phyloP scores from a whole-genome alignment of 164 flowering plant species.

The Macadamia tetraphylla region DNA sequence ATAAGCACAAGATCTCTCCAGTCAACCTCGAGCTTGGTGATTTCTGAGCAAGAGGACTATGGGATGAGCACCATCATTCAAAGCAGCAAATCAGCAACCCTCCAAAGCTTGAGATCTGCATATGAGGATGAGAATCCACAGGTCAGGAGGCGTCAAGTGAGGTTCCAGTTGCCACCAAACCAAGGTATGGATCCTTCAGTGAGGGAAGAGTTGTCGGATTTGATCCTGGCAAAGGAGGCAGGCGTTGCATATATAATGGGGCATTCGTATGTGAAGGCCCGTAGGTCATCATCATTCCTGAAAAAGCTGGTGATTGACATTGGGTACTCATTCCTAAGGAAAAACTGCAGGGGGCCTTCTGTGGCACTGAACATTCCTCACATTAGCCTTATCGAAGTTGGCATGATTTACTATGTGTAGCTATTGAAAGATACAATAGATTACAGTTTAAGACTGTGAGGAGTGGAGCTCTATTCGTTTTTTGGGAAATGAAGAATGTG shows the following conservation, averaged over 20 bases:
- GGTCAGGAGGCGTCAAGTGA: slow-evolving; percentile 28
- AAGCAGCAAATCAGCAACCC: slow-evolving; percentile 33
- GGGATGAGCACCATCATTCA: slow-evolving; percentile 8
- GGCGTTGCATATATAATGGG: slow-evolving; percentile 52
- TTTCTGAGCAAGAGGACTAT: slow-evolving; percentile 19
- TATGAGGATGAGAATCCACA: slow-evolving; percentile 34
- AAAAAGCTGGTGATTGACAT: slow-evolving; percentile 42
- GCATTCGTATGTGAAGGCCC: slow-evolving; percentile 45
- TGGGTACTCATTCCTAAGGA: slow-evolving; percentile 45
- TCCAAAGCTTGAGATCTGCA: slow-evolving; percentile 28
- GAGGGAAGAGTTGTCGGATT: slow-evolving; percentile 37
- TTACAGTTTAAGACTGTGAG: too few species aligned
- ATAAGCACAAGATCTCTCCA: slow-evolving; percentile 27
- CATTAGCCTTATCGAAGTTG: slow-evolving; percentile 50
- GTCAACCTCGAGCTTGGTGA: slow-evolving; percentile 22
- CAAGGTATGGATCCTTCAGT: slow-evolving; percentile 28
- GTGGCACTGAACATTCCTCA: slow-evolving; percentile 51
- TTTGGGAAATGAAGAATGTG: too few species aligned
- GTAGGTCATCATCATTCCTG: slow-evolving; percentile 39
- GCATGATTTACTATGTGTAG: slow-evolving; percentile 48
- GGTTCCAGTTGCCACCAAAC: slow-evolving; percentile 30
- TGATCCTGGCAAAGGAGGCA: slow-evolving; percentile 44
- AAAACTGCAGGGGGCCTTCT: slow-evolving; percentile 52
- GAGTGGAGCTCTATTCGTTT: too few species aligned
- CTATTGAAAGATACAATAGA: neutral